A percentile compares a stretch with the other conserved stretches of the same genome.
Evolutionary conservation across 169 alveolate genomes (phyloP).

Genomic region (Cryptosporidium viatorum): DNA sequence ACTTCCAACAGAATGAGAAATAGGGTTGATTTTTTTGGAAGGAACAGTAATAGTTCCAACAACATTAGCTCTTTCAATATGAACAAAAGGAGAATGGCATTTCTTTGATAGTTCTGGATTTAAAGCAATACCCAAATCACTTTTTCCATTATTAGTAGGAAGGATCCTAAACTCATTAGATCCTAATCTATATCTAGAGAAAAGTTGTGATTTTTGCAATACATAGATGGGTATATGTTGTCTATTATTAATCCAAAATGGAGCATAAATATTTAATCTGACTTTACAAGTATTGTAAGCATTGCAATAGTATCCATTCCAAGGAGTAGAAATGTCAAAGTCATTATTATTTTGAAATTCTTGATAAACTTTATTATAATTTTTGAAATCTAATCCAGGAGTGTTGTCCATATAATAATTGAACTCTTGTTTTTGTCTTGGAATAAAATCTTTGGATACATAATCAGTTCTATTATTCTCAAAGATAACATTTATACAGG

Average conservation of each 20-base stretch:
- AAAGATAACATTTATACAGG: conserved; percentile 21
- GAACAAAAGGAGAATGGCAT: conserved; percentile 24
- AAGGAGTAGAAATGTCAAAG: conserved; percentile 27
- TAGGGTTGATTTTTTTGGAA: neutral
- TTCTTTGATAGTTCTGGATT: conserved; percentile 46
- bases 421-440: conserved; percentile 40
- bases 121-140: conserved; percentile 39
- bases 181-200: conserved; percentile 47
- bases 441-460: conserved; percentile 30
- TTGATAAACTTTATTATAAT: neutral
- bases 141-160: conserved; percentile 48
- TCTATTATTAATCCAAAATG: conserved; percentile 59
- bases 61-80: conserved; percentile 52
- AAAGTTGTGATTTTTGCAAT: conserved; percentile 28
- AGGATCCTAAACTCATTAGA: conserved; percentile 44
- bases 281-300: conserved; percentile 45
- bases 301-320: conserved; percentile 44
- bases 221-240: conserved; percentile 43
- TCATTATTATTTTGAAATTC: neutral
- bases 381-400: neutral
- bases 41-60: conserved; percentile 59
- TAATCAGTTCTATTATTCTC: conserved; percentile 23
- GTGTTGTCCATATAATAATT: conserved; percentile 11
- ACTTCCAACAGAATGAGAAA: neutral
- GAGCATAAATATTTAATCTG: conserved; percentile 21